Evolutionary conservation across 257 asterid genomes (phyloP).

Genomic region (Ballota nigra): DNA sequence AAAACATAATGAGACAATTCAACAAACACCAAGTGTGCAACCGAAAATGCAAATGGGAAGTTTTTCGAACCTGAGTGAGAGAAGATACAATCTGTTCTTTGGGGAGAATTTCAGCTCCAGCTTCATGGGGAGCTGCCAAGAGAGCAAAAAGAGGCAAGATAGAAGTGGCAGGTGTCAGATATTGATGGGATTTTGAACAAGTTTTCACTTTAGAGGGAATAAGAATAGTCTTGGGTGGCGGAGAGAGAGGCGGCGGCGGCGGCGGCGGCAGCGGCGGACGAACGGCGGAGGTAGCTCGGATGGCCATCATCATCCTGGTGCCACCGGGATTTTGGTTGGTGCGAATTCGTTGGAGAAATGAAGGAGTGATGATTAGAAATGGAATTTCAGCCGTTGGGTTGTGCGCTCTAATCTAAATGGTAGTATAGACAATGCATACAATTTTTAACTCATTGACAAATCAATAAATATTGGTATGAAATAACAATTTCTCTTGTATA

Average conservation of each 20-base stretch:
- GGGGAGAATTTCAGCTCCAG: slow-evolving; percentile 65
- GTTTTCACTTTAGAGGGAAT: slow-evolving; percentile 33
- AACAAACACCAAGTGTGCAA: not conserved
- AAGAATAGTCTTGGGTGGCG: slow-evolving; percentile 25
- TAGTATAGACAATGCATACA: too few species aligned
- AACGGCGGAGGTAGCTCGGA: slow-evolving; percentile 80
- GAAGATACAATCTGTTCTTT: slow-evolving; percentile 87
- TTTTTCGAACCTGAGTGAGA: slow-evolving; percentile 59
- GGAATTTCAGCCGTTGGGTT: too few species aligned
- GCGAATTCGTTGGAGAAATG: slow-evolving; percentile 17
- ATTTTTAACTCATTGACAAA: too few species aligned
- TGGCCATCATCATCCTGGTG: slow-evolving; percentile 52
- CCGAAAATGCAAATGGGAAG: not conserved
- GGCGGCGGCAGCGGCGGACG: slow-evolving; percentile 45
- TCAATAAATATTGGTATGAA: too few species aligned
- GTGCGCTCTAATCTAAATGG: too few species aligned
- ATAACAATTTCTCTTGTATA: too few species aligned
- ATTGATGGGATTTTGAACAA: slow-evolving; percentile 28
- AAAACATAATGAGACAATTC: not conserved
- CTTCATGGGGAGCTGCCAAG: slow-evolving; percentile 56
- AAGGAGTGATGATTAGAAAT: too few species aligned
- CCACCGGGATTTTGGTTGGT: slow-evolving; percentile 27
- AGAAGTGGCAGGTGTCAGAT: slow-evolving; percentile 45
- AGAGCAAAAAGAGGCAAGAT: slow-evolving; percentile 60
- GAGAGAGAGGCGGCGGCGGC: slow-evolving; percentile 28